Percentiles rank a stretch among this genome's conserved stretches.
phyloP scores from a whole-genome alignment of 306 rosid genomes.

The Oemleria cerasiformis region DNA sequence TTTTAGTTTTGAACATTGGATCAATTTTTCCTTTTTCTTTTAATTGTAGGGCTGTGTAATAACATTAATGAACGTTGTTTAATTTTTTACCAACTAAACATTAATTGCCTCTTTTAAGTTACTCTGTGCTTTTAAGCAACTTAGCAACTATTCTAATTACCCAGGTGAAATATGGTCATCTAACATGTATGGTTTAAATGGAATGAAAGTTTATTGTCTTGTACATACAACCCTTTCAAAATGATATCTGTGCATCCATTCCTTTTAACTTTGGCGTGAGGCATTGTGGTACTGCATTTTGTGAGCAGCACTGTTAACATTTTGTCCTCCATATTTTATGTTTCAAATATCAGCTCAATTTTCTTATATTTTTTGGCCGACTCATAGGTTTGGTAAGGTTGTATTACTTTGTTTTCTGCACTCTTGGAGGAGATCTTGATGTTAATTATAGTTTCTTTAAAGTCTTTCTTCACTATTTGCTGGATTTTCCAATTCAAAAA shows the following conservation, averaged over 20 bases:
- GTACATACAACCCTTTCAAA: background rate
- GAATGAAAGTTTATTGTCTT: background rate
- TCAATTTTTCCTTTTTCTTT: background rate
- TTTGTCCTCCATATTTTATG: background rate
- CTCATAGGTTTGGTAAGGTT: background rate
- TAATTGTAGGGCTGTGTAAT: background rate
- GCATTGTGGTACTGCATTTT: background rate
- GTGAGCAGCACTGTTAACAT: background rate
- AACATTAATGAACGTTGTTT: background rate
- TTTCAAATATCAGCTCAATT: background rate
- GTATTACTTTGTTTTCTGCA: background rate
- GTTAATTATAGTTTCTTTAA: background rate
- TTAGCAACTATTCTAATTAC: background rate
- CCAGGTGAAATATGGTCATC: background rate
- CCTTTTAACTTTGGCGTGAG: background rate
- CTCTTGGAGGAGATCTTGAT: background rate
- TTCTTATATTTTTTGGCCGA: background rate
- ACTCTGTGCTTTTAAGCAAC: background rate
- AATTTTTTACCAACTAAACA: background rate
- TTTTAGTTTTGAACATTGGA: background rate
- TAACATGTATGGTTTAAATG: background rate
- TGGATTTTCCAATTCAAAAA: background rate
- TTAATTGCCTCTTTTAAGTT: background rate
- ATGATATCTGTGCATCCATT: background rate
- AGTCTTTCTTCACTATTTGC: background rate